These are phyloP conservation scores for Moringa oleifera DNA, from an alignment of 345 rosid species.

Conservation along the genomic window DNA sequence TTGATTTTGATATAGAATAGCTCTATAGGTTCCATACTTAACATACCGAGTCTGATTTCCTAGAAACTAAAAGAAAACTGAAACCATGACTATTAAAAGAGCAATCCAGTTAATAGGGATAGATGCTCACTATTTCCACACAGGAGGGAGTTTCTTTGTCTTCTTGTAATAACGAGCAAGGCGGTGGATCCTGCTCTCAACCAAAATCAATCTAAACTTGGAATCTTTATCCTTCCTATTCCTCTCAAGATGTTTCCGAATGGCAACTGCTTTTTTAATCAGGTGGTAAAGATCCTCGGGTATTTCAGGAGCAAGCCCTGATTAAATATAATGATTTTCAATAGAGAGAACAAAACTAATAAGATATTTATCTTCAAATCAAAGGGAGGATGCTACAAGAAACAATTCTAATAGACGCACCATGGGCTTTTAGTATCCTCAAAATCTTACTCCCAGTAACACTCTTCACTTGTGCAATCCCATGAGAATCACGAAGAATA, in stretches of 20 bases:
- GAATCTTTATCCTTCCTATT: slow-evolving; percentile 96
- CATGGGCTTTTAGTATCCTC: slow-evolving; percentile 57
- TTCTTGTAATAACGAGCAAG: slow-evolving; percentile 96
- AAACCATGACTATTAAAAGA: not conserved
- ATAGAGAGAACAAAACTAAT: too few relatives aligned
- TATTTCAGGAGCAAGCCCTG: slow-evolving; percentile 87
- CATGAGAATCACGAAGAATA: slow-evolving; percentile 65
- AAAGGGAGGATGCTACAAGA: not conserved
- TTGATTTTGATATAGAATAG: too few relatives aligned
- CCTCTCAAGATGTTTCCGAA: slow-evolving; percentile 94
- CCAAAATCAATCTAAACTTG: slow-evolving; percentile 83
- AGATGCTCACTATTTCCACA: slow-evolving; percentile 78
- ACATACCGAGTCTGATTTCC: too few relatives aligned
- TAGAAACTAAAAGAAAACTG: too few relatives aligned
- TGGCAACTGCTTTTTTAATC: slow-evolving; percentile 91
- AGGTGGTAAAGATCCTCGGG: slow-evolving; percentile 90
- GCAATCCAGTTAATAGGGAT: not conserved
- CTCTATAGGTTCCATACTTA: too few relatives aligned
- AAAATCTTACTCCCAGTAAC: slow-evolving; percentile 67
- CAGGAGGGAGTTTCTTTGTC: slow-evolving; percentile 92
- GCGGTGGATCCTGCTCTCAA: slow-evolving; percentile 89
- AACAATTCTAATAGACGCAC: slow-evolving; percentile 7
- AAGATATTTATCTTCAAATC: not conserved
- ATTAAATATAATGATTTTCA: not conserved
- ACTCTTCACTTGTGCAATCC: slow-evolving; percentile 63